Evolutionary conservation across 306 rosid species (phyloP), one percentile per base, ranked within the genome.

Genomic region (Argentina anserina): DNA sequence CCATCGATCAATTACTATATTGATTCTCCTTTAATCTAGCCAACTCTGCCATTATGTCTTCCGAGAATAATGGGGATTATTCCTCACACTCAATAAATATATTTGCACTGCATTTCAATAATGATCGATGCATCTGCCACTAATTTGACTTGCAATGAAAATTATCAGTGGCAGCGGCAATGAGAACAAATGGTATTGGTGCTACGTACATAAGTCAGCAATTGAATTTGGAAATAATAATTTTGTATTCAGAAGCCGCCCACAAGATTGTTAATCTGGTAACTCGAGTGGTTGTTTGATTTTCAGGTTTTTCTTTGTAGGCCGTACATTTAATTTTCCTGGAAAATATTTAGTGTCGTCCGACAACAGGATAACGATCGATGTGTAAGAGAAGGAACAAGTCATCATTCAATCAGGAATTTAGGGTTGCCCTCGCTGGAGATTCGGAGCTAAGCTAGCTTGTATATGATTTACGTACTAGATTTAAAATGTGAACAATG

Each of bases 21-120:
- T 29, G 39, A 59, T 31, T 60, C 17, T 15, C 11, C 40, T 29
- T 31, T 29, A 29, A 31, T 3, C 23, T 31, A 60, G 65, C 41
- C 20, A 2, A 8, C 65, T 14, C 63, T 26, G 17, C 9, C 34
- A 58, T 58, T 10, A 58, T 58, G 64, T 14, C 64, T 28, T 58
- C 64, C 64, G 64, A 58, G 64, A 58, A 58, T 58, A 58, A 58
- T 28, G 64, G 64, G 59, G 64, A 13, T 58, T 28, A 28, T 58
- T 58, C 64, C 63, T 12, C 63, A 26, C 18, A 56, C 31, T 25
- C 13, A 23, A 25, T 55, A 23, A 6, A 25, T 11, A 23, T 53
- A 25, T 55, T 23, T 10, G 17, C 18, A 13, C 7, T 28, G 36
- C 64, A 14, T 58, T 58, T 58, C 37, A 56, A 26, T 56, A 26